Percentiles rank a stretch among this genome's conserved stretches.
phyloP scores from a whole-genome alignment of 1,284 basidiomycete genomes.

The Trichosporon ovoides region DNA sequence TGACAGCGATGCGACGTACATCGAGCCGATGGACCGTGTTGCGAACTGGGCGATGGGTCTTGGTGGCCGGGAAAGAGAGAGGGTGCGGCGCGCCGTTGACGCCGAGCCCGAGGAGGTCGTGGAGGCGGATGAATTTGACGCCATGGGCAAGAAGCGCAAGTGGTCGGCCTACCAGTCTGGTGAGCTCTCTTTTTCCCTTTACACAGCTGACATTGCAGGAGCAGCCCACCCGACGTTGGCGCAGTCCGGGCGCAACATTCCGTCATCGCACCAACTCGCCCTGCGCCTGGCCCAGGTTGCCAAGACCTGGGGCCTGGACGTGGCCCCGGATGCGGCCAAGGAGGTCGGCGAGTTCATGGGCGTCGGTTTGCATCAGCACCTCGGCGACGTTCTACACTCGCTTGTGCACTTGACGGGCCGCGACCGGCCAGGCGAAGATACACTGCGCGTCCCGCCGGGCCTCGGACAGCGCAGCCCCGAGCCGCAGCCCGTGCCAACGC shows the following conservation, averaged over 20 bases:
- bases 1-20: constrained; percentile 34
- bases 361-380: constrained; percentile 39
- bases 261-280: constrained; percentile 36
- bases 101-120: constrained; percentile 24
- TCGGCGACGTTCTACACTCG: constrained; percentile 36
- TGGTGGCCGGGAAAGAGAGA: constrained; percentile 30
- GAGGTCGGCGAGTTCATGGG: constrained; percentile 46
- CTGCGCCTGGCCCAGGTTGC: constrained; percentile 32
- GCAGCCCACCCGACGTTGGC: constrained; percentile 26
- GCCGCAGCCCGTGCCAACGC: constrained; percentile 18
- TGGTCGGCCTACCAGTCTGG: constrained; percentile 18
- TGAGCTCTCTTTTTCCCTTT: not conserved
- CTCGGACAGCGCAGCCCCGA: constrained; percentile 4
- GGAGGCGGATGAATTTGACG: constrained; percentile 14
- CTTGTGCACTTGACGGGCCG: constrained; percentile 34
- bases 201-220: not conserved
- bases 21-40: constrained; percentile 37
- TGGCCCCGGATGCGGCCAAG: constrained; percentile 23
- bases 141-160: constrained; percentile 18
- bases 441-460: constrained; percentile 30
- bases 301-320: constrained; percentile 29
- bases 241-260: constrained; percentile 24
- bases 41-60: constrained; percentile 41
- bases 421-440: constrained; percentile 34
- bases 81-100: constrained; percentile 23